These are phyloP conservation scores for Leccinellum rugosiceps DNA, from an alignment of 768 basidiomycete species.

Conservation along the genomic window DNA sequence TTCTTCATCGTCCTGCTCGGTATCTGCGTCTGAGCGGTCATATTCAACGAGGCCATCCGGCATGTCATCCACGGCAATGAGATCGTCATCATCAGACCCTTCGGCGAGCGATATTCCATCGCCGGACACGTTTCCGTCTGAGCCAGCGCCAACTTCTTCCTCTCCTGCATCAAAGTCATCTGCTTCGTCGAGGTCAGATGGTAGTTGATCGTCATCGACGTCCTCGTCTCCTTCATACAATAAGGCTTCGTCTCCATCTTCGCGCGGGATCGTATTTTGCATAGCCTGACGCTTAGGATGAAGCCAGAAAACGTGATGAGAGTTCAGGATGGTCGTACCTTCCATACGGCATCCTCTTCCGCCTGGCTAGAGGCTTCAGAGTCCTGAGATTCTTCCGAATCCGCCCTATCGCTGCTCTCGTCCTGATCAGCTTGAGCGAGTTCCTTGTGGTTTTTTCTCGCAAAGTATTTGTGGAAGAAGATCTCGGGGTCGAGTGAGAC, in stretches of 20 bases:
- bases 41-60: constrained; percentile 59
- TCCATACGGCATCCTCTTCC: constrained; percentile 83
- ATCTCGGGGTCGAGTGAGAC: constrained; percentile 41
- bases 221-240: constrained; percentile 30
- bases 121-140: constrained; percentile 35
- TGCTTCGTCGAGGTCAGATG: constrained; percentile 26
- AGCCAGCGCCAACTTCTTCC: constrained; percentile 23
- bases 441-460: constrained; percentile 59
- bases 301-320: neutral
- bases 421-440: constrained; percentile 41
- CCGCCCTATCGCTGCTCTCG: constrained; percentile 23
- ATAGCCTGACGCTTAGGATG: constrained; percentile 57
- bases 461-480: constrained; percentile 92
- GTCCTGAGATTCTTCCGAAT: constrained; percentile 24
- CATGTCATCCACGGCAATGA: constrained; percentile 53
- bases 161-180: constrained; percentile 34
- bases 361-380: constrained; percentile 8
- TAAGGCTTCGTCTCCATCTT: constrained; percentile 46
- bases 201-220: constrained; percentile 27
- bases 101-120: constrained; percentile 57
- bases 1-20: constrained; percentile 18
- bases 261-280: constrained; percentile 79
- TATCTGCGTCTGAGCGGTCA: constrained; percentile 49
- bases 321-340: constrained; percentile 45
- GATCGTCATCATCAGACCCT: constrained; percentile 69